Percentiles rank a stretch among this genome's conserved stretches.
Evolutionary conservation across 805 yeast genomes (phyloP).

Genomic region (Candida quercuum): DNA sequence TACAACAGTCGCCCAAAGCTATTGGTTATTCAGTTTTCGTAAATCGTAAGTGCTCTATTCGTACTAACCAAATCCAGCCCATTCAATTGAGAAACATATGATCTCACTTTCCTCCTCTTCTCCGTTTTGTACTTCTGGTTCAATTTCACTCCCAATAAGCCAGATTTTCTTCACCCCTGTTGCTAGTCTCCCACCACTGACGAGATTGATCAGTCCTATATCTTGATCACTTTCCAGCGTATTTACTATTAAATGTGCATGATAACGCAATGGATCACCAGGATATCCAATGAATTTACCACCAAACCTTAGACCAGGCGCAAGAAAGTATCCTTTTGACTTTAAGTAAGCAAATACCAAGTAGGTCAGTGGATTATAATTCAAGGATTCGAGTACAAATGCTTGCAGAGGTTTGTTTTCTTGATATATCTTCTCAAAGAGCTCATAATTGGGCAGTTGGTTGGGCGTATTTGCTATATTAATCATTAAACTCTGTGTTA

Average conservation of each 20-base stretch:
- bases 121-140: constrained; percentile 27
- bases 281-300: constrained; percentile 88
- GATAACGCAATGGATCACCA: constrained; percentile 89
- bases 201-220: constrained; percentile 51
- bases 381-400: constrained; percentile 3
- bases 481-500: constrained; percentile 13
- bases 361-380: constrained; percentile 6
- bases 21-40: no score
- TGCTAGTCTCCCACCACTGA: constrained; percentile 87
- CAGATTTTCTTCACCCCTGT: constrained; percentile 88
- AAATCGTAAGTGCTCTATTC: no score
- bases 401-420: constrained; percentile 12
- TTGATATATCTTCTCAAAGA: constrained; percentile 9
- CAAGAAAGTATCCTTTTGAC: constrained; percentile 43
- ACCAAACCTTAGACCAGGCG: constrained; percentile 91
- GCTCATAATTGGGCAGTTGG: constrained; percentile 8
- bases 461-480: constrained; percentile 16
- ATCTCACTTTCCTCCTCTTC: constrained; percentile 22
- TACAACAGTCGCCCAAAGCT: no score
- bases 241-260: constrained; percentile 76
- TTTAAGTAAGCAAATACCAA: constrained; percentile 11
- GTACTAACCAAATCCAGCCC: constrained; percentile 99
- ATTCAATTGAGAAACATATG: constrained; percentile 70
- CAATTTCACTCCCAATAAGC: constrained; percentile 49
- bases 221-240: constrained; percentile 43